Percentiles rank a stretch among this genome's conserved stretches.
These are phyloP conservation scores for Myxozyma vanderwaltii DNA, from an alignment of 805 yeast genomes.

Conservation along the genomic window DNA sequence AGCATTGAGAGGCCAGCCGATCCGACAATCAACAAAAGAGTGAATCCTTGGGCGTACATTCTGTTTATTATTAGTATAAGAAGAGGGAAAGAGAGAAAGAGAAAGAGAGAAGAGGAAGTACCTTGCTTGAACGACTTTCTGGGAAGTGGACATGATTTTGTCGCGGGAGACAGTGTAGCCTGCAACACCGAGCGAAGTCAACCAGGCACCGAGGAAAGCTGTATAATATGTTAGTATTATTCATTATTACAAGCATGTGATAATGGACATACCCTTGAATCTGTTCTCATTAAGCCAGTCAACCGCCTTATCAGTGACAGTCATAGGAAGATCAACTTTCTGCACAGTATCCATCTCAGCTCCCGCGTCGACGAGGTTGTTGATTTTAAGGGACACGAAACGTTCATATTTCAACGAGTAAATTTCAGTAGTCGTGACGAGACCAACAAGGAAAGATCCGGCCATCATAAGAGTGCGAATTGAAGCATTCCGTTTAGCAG, in stretches of 20 bases:
- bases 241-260: constrained; percentile 36
- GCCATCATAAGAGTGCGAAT: constrained; percentile 23
- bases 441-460: constrained; percentile 27
- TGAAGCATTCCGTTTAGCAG: constrained; percentile 16
- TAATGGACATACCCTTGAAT: constrained; percentile 40
- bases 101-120: background rate
- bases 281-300: constrained; percentile 24
- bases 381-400: constrained; percentile 39
- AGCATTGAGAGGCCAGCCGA: constrained; percentile 49
- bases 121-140: constrained; percentile 78
- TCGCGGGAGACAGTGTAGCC: constrained; percentile 75
- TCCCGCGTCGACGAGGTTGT: constrained; percentile 33
- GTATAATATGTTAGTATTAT: background rate
- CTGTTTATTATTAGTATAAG: constrained; percentile 43
- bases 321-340: constrained; percentile 21
- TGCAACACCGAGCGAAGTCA: constrained; percentile 75
- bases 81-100: background rate
- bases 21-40: constrained; percentile 70
- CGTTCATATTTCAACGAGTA: constrained; percentile 29
- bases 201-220: constrained; percentile 75
- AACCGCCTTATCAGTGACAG: constrained; percentile 24
- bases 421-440: constrained; percentile 28
- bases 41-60: constrained; percentile 86
- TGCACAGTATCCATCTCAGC: background rate
- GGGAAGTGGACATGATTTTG: constrained; percentile 70